phyloP scores from a whole-genome alignment of 2,329 filamentous ascomycete species.

The Fusarium pseudocircinatum region DNA sequence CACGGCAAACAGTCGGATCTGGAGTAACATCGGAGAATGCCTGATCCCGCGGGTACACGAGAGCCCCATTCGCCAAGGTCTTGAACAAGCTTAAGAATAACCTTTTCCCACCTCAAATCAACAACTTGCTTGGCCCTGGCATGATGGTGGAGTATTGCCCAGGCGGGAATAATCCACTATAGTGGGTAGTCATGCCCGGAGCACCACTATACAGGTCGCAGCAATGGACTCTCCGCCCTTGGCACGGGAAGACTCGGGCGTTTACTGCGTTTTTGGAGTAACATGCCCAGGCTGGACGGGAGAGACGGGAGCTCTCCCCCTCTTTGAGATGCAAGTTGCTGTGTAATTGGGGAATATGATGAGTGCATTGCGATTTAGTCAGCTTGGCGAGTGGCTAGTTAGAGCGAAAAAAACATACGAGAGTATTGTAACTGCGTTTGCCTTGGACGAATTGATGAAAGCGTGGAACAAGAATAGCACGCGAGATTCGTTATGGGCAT shows the following conservation, averaged over 20 bases:
- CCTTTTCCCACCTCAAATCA: not conserved
- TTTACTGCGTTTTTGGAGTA: not conserved
- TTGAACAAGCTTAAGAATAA: not conserved
- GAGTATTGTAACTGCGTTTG: not conserved
- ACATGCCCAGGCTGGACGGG: not conserved
- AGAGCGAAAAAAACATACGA: not conserved
- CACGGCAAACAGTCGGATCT: not conserved
- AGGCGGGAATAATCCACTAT: not conserved
- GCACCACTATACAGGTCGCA: not conserved
- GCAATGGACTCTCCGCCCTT: not conserved
- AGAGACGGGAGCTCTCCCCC: not conserved
- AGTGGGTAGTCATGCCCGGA: not conserved
- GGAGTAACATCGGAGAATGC: not conserved
- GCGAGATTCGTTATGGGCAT: not conserved
- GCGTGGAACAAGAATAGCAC: not conserved
- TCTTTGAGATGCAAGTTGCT: too few relatives aligned
- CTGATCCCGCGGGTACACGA: constrained; percentile 7
- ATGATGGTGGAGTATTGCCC: not conserved
- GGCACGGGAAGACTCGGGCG: not conserved
- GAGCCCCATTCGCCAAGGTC: not conserved
- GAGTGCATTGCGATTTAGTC: not conserved
- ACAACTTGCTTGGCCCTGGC: not conserved
- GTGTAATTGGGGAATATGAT: not conserved
- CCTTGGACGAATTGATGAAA: not conserved
- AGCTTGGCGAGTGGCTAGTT: not conserved